Base-by-base conservation (phyloP, 352 stramenopile species). In the Globisporangium nodosum region DNA sequence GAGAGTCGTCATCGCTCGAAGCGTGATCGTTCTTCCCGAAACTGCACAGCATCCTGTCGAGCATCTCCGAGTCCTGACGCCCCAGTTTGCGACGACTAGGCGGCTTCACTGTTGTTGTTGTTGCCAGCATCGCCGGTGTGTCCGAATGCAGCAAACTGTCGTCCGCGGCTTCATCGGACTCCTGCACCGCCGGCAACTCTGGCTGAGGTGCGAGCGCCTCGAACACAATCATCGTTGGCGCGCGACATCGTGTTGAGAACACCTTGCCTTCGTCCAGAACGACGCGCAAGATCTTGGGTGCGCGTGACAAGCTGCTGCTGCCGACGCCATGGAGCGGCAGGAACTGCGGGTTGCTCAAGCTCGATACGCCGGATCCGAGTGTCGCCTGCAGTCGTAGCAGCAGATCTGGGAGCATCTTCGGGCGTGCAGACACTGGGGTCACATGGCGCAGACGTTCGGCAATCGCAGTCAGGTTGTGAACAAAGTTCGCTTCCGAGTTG, bases 221-320 rank as follows among this genome's bases (percentile, higher is more conserved):
- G 57, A 77, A 77, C 54, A 74, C 69, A 16, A 77, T 72, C 66
- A 77, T 63, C 27, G 66, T 74, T 21, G 69, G 69, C 13, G 69
- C 69, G 11, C 69, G 63, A 15, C 60, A 63, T 0, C 67, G 49
- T 1, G 69, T 77, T 1, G 69, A 77, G 15, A 77, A 77, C 43
- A 77, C 69, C 60, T 74, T 77, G 31, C 59, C 67, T 55, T 77
- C 69, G 9, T 62, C 35, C 0, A 62, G 49, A 12, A 73, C 52
- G 16, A 74, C 69, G 3, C 69, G 61, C 9, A 77, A 49, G n/a
- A 77, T 60, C 35, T 51, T 56, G 11, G 54, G 46, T 2, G 42
- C 47, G 5, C 13, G 20, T 3, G 21, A 51, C 20, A n/a, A 59
- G 12, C 24, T 55, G 43, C 11, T 31, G 18, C 20, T 39, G 42